Base-by-base conservation (phyloP, 495 filamentous ascomycete genomes). In the Penicillium pancosmium region DNA sequence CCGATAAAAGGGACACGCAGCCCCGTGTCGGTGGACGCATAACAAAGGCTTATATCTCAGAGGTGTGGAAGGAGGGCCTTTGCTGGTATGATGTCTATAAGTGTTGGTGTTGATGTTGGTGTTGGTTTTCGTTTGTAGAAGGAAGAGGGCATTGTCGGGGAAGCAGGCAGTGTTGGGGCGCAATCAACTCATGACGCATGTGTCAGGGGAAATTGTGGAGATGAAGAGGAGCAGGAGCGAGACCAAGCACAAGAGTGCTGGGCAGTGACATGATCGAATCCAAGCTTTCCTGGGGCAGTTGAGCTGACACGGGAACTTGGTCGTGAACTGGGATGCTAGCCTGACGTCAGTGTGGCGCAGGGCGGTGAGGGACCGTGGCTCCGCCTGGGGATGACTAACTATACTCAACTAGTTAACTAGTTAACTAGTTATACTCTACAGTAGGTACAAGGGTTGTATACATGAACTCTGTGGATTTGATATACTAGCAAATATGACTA, bases 181-280 rank as follows among this genome's bases (percentile, higher is more conserved):
- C n/a, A 47, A n/a, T 57, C 54, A 63, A 31, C 43, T 18, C 63
- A 69, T 69, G 67, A 69, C 67, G 67, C 65, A 67, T 36, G 61
- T 61, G 48, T 56, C 27, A 21, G 25, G 55, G 9, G 41, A 44
- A 50, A 40, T 44, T 46, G 57, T 53, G 51, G 44, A 43, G 55
- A 19, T n/a, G n/a, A 0, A n/a, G 7, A 16, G 16, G 16, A 16
- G 41, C 4, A 13, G 36, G 36, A 12, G 12, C 36, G n/a, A 44
- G n/a, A 44, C 16, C 41, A 19, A 44, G 16, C n/a, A 44, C 5
- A 16, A 44, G 13, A 9, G 15, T 19, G 16, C 16, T 44, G 41
- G 41, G 16, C 41, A 44, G 21, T 19, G 41, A 44, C 41, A 44
- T 44, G 41, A 44, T 16, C 41, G 16, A 48, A 48, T 48, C 46